Evolutionary conservation across 352 stramenopile species (phyloP).

Genomic region (Elongisporangium senticosum): DNA sequence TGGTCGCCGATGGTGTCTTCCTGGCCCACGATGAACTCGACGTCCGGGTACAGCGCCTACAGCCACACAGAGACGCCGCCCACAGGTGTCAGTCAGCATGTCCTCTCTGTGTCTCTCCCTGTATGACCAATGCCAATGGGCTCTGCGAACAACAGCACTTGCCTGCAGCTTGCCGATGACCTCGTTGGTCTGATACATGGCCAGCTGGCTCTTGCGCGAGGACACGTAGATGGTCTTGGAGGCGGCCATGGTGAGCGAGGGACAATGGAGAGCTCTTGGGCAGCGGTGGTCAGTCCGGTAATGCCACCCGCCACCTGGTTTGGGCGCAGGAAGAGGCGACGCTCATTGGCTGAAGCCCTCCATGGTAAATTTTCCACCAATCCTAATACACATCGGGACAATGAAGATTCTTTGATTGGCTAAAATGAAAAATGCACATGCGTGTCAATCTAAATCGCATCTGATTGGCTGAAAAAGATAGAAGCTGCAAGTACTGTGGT

Average conservation of each 20-base stretch:
- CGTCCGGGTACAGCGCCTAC: constrained; percentile 47
- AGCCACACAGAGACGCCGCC: neutral
- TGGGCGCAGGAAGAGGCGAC: no score
- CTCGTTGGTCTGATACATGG: constrained; percentile 84
- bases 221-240: constrained; percentile 74
- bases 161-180: constrained; percentile 78
- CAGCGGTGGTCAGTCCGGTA: no score
- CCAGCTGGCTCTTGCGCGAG: constrained; percentile 84
- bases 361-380: no score
- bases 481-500: no score
- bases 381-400: no score
- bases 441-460: no score
- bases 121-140: neutral
- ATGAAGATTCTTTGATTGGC: no score
- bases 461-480: no score
- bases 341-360: no score
- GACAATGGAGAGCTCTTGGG: neutral
- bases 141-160: neutral
- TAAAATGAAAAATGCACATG: no score
- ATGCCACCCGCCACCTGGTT: no score
- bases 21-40: constrained; percentile 74
- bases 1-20: constrained; percentile 82
- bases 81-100: neutral
- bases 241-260: constrained; percentile 2
- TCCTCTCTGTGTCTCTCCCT: neutral